phyloP scores from a whole-genome alignment of 768 basidiomycete genomes.

The Podaxis sp. region DNA sequence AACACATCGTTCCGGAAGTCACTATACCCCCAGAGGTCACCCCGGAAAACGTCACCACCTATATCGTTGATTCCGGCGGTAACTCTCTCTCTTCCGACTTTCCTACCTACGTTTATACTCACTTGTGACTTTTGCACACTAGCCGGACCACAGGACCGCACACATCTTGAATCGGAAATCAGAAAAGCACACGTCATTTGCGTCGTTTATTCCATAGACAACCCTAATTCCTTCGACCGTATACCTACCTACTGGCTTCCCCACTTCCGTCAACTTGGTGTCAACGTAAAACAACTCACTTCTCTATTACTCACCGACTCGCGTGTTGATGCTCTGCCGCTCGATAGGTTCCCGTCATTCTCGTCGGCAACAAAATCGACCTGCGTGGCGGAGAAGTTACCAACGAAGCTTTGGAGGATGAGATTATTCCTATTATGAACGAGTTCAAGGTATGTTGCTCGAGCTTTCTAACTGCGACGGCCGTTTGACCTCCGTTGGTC shows the following conservation, averaged over 20 bases:
- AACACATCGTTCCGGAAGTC: conserved; percentile 93
- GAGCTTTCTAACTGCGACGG: conserved; percentile 1
- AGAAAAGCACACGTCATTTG: conserved; percentile 98
- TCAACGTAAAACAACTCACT: conserved; percentile 63
- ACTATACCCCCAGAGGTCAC: conserved; percentile 98
- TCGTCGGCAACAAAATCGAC: conserved; percentile 99
- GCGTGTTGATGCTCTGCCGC: conserved; percentile 6
- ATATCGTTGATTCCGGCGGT: conserved; percentile 98
- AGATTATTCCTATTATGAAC: conserved; percentile 95
- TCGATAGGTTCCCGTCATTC: conserved; percentile 86
- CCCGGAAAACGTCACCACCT: conserved; percentile 96
- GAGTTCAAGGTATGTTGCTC: conserved; percentile 83
- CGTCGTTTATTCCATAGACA: conserved; percentile 96
- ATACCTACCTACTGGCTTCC: conserved; percentile 99
- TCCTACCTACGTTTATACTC: not conserved
- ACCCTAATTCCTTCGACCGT: conserved; percentile 93
- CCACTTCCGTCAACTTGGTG: conserved; percentile 89
- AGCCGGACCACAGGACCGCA: conserved; percentile 86
- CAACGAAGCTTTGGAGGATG: conserved; percentile 90
- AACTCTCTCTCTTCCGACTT: conserved; percentile 24
- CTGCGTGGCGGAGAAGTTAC: conserved; percentile 90
- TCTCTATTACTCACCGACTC: not conserved
- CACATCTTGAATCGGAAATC: conserved; percentile 91
- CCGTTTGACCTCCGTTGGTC: conserved; percentile 14
- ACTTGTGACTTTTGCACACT: not conserved